Conservation (phyloP, 2,329 filamentous ascomycete species). For the Colletotrichum scovillei region DNA sequence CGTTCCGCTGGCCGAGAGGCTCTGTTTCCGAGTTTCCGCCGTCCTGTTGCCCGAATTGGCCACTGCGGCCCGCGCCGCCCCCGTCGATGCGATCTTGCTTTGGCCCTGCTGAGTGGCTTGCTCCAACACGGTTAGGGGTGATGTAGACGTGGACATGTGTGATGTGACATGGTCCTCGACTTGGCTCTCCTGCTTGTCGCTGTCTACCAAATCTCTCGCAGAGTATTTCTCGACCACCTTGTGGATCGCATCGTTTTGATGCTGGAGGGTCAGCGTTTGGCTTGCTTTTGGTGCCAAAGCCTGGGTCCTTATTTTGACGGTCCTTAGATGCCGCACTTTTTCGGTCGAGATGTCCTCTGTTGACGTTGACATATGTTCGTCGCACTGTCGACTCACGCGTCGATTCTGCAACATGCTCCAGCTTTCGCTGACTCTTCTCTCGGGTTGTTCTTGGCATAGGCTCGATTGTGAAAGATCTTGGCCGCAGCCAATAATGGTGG, state of each 20-base stretch:
- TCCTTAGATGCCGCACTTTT: conserved; percentile 3
- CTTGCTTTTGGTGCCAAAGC: not conserved
- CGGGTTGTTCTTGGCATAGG: not conserved
- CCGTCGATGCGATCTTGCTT: not conserved
- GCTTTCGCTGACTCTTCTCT: conserved; percentile 9
- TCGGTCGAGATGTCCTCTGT: conserved; percentile 16
- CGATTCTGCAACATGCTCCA: conserved; percentile 23
- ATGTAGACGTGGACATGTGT: conserved; percentile 34
- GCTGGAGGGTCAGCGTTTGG: not conserved
- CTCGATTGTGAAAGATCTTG: conserved; percentile 36
- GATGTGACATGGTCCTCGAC: conserved; percentile 8
- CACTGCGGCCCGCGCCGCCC: not conserved
- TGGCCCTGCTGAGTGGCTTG: not conserved
- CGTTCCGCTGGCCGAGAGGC: not conserved
- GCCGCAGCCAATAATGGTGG: conserved; percentile 69
- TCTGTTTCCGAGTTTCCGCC: conserved; percentile 23
- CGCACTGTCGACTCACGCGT: conserved; percentile 12
- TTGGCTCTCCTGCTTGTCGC: not conserved
- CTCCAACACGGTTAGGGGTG: conserved; percentile 5
- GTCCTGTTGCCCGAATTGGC: conserved; percentile 21
- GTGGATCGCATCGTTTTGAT: conserved; percentile 21
- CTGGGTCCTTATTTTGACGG: not conserved
- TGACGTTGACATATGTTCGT: conserved; percentile 23
- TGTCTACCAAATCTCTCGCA: conserved; percentile 11
- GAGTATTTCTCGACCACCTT: conserved; percentile 14